These are phyloP conservation scores for Alternaria atra DNA, from an alignment of 2,329 filamentous ascomycete species.

Conservation along the genomic window DNA sequence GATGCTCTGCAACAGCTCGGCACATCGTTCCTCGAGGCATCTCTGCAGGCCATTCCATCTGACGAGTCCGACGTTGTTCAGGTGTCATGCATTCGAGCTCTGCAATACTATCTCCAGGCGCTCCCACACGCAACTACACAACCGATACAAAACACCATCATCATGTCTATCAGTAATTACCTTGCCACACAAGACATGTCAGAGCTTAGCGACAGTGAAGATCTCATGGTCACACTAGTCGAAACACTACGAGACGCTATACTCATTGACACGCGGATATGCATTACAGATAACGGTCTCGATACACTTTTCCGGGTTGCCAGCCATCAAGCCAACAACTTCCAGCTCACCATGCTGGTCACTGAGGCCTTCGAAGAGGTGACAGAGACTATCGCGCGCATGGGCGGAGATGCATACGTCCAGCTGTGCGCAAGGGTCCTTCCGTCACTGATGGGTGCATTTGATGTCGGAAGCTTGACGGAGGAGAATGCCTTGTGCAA, in stretches of 20 bases:
- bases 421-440: slow-evolving; percentile 85
- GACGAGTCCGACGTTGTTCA: slow-evolving; percentile 89
- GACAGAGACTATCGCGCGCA: slow-evolving; percentile 71
- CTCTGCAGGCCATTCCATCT: slow-evolving; percentile 76
- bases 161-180: slow-evolving; percentile 73
- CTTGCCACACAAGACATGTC: slow-evolving; percentile 80
- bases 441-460: slow-evolving; percentile 85
- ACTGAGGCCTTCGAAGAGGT: slow-evolving; percentile 93
- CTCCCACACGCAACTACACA: slow-evolving; percentile 61
- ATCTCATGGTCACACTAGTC: slow-evolving; percentile 88
- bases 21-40: slow-evolving; percentile 72
- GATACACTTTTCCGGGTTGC: slow-evolving; percentile 88
- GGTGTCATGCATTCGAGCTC: slow-evolving; percentile 86
- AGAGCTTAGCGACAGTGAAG: slow-evolving; percentile 87
- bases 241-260: slow-evolving; percentile 87
- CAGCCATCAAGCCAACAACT: slow-evolving; percentile 87
- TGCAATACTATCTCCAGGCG: slow-evolving; percentile 73
- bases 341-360: slow-evolving; percentile 87
- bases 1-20: slow-evolving; percentile 64
- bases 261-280: slow-evolving; percentile 77
- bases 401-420: slow-evolving; percentile 73
- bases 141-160: slow-evolving; percentile 68
- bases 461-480: slow-evolving; percentile 86
- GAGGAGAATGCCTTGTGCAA: slow-evolving; percentile 86
- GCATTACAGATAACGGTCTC: slow-evolving; percentile 78